Evolutionary conservation across 495 filamentous ascomycete species (phyloP).

Genomic region (Penicillium diatomitis): DNA sequence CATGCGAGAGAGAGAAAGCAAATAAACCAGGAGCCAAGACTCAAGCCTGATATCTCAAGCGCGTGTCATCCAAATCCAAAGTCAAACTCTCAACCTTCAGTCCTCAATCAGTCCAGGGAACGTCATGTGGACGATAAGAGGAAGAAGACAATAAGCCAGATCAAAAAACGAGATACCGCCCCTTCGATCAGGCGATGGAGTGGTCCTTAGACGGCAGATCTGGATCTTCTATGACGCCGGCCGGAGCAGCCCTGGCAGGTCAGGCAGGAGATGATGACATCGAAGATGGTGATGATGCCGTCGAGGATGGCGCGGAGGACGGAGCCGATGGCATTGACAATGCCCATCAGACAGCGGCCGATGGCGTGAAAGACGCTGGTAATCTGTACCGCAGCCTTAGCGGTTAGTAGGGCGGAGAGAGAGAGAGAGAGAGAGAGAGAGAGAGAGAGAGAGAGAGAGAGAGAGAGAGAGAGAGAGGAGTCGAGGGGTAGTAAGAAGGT

Average conservation of each 20-base stretch:
- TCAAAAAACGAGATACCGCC: too few species aligned
- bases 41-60: too few species aligned
- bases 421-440: too few species aligned
- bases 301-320: conserved; percentile 72
- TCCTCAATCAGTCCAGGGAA: too few species aligned
- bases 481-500: too few species aligned
- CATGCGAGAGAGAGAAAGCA: neutral
- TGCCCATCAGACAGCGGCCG: conserved; percentile 71
- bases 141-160: too few species aligned
- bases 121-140: too few species aligned
- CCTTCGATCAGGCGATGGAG: too few species aligned
- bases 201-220: conserved; percentile 15
- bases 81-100: too few species aligned
- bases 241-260: conserved; percentile 61
- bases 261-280: conserved; percentile 76
- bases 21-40: conserved; percentile 1
- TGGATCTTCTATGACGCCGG: conserved; percentile 23
- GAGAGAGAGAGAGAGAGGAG: conserved; percentile 3
- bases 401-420: too few species aligned
- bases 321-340: conserved; percentile 71
- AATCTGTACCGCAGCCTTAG: conserved; percentile 44
- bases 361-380: conserved; percentile 70
- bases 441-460: too few species aligned
- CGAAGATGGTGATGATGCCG: conserved; percentile 69
- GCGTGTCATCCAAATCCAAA: too few species aligned